Base-by-base conservation (phyloP, 768 basidiomycete species). In the Rhizopogon vinicolor region DNA sequence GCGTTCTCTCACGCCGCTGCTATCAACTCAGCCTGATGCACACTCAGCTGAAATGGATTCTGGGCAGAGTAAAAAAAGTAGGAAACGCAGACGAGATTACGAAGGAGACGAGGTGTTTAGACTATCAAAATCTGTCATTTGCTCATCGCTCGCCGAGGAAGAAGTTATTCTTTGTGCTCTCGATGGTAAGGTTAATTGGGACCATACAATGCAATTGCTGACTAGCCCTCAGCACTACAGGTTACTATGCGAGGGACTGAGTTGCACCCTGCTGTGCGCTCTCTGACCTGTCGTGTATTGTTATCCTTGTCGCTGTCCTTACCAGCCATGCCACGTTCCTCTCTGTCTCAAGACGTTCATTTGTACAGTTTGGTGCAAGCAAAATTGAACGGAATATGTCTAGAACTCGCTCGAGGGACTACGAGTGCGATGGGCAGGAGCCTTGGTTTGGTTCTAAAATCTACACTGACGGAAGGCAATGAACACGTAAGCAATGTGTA, bases 41-140 rank as follows among this genome's bases (percentile, higher is more conserved):
- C 64, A 71, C 37, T 51, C 55, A 19, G 44, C 53, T 25, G 68
- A 60, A 12, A 37, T 55, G 14, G 57, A 63, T 41, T 62, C 60
- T 3, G 14, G 53, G 60, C 44, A 71, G 62, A 73, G 63, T 13
- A 83, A 75, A 64, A 84, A 82, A 61, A 79, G 81, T 53, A 91
- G 84, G 67, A 93, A 89, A 66, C 76, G 86, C 44, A 76, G 79
- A 18, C 79, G 84, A 19, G 84, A 78, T 12, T 91, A 84, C 59
- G 88, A 92, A 68, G 88, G 83, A 9, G 89, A 89, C 52, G 89
- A 87, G 62, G 71, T 87, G 5, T 84, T 93, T 68, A 82, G 78
- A 51, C 62, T 71, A 7, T 66, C 76, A 2, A 73, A 74, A 44
- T 67, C 76, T 44, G 72, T 79, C 7, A 60, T 84, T 18, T 87